Percentiles rank a stretch among this genome's conserved stretches.
phyloP scores from a whole-genome alignment of 441 rosid genomes.

The Pelargonium myrrhifolium region DNA sequence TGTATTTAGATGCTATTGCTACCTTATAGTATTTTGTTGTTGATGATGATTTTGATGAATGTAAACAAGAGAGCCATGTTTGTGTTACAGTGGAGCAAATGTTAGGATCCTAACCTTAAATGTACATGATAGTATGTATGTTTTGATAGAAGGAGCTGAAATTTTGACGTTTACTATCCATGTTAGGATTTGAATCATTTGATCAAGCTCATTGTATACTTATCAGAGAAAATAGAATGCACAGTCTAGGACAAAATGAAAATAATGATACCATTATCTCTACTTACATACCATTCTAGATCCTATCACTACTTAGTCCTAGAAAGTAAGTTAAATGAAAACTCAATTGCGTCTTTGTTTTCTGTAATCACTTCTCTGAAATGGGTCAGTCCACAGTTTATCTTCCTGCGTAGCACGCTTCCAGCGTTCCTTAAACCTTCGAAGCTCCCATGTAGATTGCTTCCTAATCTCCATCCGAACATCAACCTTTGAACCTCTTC shows the following conservation, averaged over 20 bases:
- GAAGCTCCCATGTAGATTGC: slow-evolving; percentile 77
- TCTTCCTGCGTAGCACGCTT: slow-evolving; percentile 53
- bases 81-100: not conserved
- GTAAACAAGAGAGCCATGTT: not conserved
- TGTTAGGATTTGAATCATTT: too few species aligned
- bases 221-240: too few species aligned
- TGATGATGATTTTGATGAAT: not conserved
- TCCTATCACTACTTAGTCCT: not conserved
- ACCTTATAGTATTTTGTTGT: not conserved
- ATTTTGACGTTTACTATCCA: not conserved
- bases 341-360: not conserved
- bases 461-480: slow-evolving; percentile 52
- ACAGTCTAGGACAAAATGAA: too few species aligned
- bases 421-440: slow-evolving; percentile 70
- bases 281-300: too few species aligned
- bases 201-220: too few species aligned
- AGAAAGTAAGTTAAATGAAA: too few species aligned
- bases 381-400: slow-evolving; percentile 68
- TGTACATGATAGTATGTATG: not conserved
- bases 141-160: not conserved
- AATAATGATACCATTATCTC: too few species aligned
- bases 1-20: not conserved
- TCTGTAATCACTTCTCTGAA: slow-evolving; percentile 14
- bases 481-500: not conserved
- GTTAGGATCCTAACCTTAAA: not conserved